These are phyloP conservation scores for Gillenia trifoliata DNA, from an alignment of 306 rosid species.

Conservation along the genomic window DNA sequence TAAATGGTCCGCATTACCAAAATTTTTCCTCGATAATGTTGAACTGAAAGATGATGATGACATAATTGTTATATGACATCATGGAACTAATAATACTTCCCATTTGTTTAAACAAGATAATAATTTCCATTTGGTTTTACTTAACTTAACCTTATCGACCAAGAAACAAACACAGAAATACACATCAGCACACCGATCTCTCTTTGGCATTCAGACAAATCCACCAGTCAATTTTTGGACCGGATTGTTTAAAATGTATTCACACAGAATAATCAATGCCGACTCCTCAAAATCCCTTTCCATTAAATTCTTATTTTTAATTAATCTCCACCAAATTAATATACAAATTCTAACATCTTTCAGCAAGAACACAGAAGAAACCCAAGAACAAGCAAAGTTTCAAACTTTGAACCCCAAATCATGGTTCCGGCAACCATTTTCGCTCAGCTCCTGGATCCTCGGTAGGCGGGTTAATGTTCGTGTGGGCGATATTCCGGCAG, in stretches of 20 bases:
- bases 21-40: no score
- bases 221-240: conserved; percentile 2
- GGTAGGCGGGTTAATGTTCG: neutral
- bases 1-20: no score
- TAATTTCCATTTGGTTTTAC: neutral
- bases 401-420: neutral
- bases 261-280: neutral
- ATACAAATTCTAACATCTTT: neutral
- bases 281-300: neutral
- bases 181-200: neutral
- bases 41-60: neutral
- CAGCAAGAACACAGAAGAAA: neutral
- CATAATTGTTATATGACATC: neutral
- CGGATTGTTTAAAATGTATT: neutral
- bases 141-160: neutral
- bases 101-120: no score
- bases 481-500: neutral
- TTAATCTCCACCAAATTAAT: no score
- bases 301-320: neutral
- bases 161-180: no score
- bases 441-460: neutral
- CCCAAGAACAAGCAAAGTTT: neutral
- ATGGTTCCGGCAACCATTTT: neutral
- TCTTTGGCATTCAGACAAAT: neutral
- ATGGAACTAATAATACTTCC: neutral